These are phyloP conservation scores for Vanrija humicola DNA, from an alignment of 1,284 basidiomycete species.

Conservation along the genomic window DNA sequence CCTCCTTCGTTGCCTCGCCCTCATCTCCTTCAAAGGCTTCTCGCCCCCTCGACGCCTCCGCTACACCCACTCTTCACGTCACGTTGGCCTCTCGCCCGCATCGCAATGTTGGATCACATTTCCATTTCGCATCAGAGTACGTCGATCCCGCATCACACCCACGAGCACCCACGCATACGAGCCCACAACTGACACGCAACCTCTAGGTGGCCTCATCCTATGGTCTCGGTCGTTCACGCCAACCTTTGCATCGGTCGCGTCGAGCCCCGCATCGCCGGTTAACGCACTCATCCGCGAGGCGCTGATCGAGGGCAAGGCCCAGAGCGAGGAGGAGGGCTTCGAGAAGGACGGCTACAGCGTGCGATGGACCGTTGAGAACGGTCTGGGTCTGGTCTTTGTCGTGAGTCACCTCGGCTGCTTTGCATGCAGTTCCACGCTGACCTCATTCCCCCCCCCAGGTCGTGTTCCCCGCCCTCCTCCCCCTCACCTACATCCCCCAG, in stretches of 20 bases:
- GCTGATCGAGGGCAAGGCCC: conserved; percentile 67
- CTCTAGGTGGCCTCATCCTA: conserved; percentile 76
- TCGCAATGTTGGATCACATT: conserved; percentile 74
- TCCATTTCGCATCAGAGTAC: conserved; percentile 84
- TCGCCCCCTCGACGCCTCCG: too few species aligned
- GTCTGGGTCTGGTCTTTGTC: conserved; percentile 89
- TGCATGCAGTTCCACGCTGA: not conserved
- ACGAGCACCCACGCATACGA: not conserved
- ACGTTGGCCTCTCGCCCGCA: not conserved
- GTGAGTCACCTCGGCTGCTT: conserved; percentile 53
- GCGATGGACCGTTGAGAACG: conserved; percentile 88
- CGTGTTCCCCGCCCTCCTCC: conserved; percentile 93
- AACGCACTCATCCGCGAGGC: conserved; percentile 86
- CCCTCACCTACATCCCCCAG: conserved; percentile 88
- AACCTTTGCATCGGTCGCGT: conserved; percentile 65
- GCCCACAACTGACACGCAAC: not conserved
- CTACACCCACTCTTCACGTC: too few species aligned
- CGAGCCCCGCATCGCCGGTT: conserved; percentile 76
- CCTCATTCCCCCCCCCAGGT: conserved; percentile 57
- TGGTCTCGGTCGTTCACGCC: conserved; percentile 92
- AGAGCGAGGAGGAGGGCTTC: conserved; percentile 63
- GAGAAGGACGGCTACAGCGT: conserved; percentile 90
- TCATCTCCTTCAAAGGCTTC: too few species aligned
- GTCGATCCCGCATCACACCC: conserved; percentile 7
- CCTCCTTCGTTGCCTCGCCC: too few species aligned